phyloP scores from a whole-genome alignment of 495 filamentous ascomycete species.

The Podospora tetraspora region DNA sequence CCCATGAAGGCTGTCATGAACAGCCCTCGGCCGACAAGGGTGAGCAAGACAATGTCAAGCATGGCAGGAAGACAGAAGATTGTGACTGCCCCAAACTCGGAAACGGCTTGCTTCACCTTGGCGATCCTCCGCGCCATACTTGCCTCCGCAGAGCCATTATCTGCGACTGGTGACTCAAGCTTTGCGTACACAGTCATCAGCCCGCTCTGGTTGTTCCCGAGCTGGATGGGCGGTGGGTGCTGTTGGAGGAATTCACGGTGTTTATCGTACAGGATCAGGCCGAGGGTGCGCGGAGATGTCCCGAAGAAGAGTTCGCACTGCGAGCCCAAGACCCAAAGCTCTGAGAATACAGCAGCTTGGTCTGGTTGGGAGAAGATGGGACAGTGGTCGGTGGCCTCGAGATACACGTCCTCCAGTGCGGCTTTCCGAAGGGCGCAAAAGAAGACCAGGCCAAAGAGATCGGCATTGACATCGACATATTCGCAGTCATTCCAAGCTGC shows the following conservation, averaged over 20 bases:
- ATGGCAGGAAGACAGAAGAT: slow-evolving; percentile 29
- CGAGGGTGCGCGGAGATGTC: slow-evolving; percentile 19
- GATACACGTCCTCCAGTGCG: slow-evolving; percentile 24
- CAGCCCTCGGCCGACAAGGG: slow-evolving; percentile 25
- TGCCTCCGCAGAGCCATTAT: not conserved
- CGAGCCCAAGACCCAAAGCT: slow-evolving; percentile 29
- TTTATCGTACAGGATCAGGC: slow-evolving; percentile 21
- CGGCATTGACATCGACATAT: slow-evolving; percentile 22
- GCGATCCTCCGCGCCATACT: not conserved
- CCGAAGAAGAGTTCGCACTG: slow-evolving; percentile 29
- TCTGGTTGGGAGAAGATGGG: slow-evolving; percentile 28
- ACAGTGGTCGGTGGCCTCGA: slow-evolving; percentile 27
- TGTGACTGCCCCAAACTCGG: slow-evolving; percentile 24
- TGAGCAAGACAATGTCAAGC: slow-evolving; percentile 24
- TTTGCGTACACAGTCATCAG: slow-evolving; percentile 25
- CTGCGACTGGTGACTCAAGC: slow-evolving; percentile 12
- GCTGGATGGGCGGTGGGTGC: slow-evolving; percentile 12
- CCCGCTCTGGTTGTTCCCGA: not conserved
- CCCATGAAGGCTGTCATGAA: slow-evolving; percentile 31
- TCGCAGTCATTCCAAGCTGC: slow-evolving; percentile 9
- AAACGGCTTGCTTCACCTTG: slow-evolving; percentile 3
- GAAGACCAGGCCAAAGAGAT: slow-evolving; percentile 21
- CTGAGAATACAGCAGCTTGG: slow-evolving; percentile 28
- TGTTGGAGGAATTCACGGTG: slow-evolving; percentile 14
- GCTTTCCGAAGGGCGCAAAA: slow-evolving; percentile 22